Evolutionary conservation across 2,329 filamentous ascomycete genomes (phyloP).

Genomic region (Ophiosphaerella narmari): DNA sequence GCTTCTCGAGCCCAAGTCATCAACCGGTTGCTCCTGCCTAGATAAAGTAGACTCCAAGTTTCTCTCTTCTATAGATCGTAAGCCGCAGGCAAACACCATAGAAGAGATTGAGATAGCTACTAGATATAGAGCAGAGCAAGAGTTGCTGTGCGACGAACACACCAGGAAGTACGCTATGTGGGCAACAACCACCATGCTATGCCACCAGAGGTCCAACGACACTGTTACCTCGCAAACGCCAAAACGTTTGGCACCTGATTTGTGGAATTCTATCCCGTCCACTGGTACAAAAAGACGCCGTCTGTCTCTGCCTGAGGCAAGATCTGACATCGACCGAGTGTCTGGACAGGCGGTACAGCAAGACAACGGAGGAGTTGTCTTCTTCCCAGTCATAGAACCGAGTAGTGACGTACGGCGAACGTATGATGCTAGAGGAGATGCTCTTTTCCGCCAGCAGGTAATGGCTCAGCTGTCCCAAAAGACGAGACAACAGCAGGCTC

Average conservation of each 20-base stretch:
- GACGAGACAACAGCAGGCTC: neutral
- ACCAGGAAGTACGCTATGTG: conserved; percentile 13
- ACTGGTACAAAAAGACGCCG: conserved; percentile 1
- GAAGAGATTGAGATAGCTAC: conserved; percentile 7
- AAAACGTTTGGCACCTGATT: conserved; percentile 2
- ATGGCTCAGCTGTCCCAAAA: conserved; percentile 10
- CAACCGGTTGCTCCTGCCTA: conserved; percentile 7
- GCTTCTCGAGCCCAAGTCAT: neutral
- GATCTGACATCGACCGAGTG: neutral
- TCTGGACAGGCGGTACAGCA: neutral
- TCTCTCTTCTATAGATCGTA: conserved; percentile 11
- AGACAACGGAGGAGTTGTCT: neutral
- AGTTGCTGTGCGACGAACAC: conserved; percentile 8
- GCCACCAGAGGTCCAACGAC: conserved; percentile 1
- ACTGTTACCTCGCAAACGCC: conserved; percentile 1
- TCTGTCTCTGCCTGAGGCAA: conserved; percentile 4
- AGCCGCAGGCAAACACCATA: conserved; percentile 4
- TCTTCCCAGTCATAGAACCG: conserved; percentile 3
- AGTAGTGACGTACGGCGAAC: conserved; percentile 4
- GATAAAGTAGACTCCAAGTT: conserved; percentile 8
- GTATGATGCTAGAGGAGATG: conserved; percentile 10
- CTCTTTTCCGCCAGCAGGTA: conserved; percentile 11
- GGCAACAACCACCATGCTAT: conserved; percentile 13
- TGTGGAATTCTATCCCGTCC: neutral
- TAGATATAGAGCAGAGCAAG: conserved; percentile 6